Base-by-base conservation (phyloP, 371 early-diverging fungal genomes). In the Mortierella sp. region DNA sequence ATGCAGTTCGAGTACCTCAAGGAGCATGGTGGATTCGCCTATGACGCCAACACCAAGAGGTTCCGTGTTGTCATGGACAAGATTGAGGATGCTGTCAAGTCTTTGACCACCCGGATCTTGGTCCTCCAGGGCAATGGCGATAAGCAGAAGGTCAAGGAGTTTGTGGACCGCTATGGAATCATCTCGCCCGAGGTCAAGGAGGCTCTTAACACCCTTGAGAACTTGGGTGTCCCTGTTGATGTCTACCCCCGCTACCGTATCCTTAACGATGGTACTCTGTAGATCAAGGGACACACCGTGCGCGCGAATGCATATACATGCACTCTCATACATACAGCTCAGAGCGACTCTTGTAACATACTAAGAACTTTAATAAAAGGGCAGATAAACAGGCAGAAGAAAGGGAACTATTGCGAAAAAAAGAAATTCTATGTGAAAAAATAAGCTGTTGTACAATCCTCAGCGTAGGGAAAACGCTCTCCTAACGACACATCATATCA, bases 91-190 rank as follows among this genome's bases (percentile, higher is more conserved):
- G 95, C 94, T 8, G 96, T 96, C 0, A 76, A 88, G 31, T 91
- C 91, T 37, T 83, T 96, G 74, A 94, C 95, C 0, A 89, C 84
- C 13, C 92, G 93, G 54, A 95, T 96, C 69, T 86, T 96, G 87
- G 82, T 95, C 21, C 90, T 96, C 50, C 96, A 96, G 89, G 96
- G 95, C 6, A 91, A 96, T 84, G 96, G 96, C 53, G 92, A 93
- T 85, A 95, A 95, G 85, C 71, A 88, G 24, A 88, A 89, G 10
- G 96, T 95, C 6, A 89, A 88, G 59, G 90, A 69, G 21, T 96
- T 96, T 86, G 90, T 90, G 16, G 84, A 87, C 13, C 89, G 89
- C 70, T 95, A 95, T 71, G 95, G 94, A 28, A 80, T 84, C 0
- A 82, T 94, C 61, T 79, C 89, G 26, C 80, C 87, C 0, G 78